Conservation (phyloP, 257 asterid species). For the Solanum gracilifrons region DNA sequence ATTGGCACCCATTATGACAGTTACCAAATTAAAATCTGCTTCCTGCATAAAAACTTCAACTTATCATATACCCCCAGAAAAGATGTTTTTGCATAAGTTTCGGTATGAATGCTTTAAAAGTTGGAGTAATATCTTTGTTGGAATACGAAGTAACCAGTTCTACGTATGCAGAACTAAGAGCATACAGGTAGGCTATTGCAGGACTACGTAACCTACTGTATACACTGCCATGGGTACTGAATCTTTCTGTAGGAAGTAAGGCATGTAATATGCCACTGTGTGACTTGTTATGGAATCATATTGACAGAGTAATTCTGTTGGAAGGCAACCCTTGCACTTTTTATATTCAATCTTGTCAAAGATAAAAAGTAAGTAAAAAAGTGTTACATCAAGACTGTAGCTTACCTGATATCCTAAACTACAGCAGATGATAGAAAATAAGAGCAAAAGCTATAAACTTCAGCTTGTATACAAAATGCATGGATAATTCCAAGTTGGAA, state of each 20-base stretch:
- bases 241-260: not conserved
- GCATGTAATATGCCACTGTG: not conserved
- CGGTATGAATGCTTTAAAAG: not conserved
- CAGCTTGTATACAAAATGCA: not conserved
- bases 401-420: not conserved
- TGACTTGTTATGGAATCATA: not conserved
- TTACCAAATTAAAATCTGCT: slow-evolving; percentile 44
- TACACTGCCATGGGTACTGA: not conserved
- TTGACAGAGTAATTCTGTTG: not conserved
- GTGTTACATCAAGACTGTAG: not conserved
- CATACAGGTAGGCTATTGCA: not conserved
- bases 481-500: not conserved
- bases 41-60: slow-evolving; percentile 38
- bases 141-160: not conserved
- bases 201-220: not conserved
- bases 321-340: not conserved
- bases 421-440: not conserved
- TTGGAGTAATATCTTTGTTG: not conserved
- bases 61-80: not conserved
- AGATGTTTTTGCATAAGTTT: not conserved
- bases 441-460: not conserved
- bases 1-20: slow-evolving; percentile 43
- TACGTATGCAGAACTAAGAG: not conserved
- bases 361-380: not conserved
- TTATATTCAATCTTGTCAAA: not conserved